phyloP scores from a whole-genome alignment of 2,329 filamentous ascomycete species.

The Beauveria varroae region DNA sequence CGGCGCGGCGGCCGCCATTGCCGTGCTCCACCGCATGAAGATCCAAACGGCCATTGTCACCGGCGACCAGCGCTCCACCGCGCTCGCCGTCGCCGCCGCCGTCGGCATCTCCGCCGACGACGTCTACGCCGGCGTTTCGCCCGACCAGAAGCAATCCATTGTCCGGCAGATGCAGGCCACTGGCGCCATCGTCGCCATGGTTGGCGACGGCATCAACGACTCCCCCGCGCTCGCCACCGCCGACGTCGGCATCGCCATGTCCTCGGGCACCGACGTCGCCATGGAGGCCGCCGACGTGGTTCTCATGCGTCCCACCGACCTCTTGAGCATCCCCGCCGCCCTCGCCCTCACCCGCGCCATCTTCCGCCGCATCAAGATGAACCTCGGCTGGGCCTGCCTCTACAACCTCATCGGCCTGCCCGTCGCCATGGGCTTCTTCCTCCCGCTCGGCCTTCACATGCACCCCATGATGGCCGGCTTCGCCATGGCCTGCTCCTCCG shows the following conservation, averaged over 20 bases:
- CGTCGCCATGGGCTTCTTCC: constrained; percentile 93
- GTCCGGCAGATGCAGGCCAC: constrained; percentile 66
- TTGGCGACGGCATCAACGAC: constrained; percentile 97
- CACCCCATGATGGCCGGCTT: constrained; percentile 93
- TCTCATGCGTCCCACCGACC: constrained; percentile 84
- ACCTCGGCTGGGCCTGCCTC: constrained; percentile 83
- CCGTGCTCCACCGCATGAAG: constrained; percentile 75
- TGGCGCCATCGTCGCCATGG: constrained; percentile 85
- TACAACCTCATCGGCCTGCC: constrained; percentile 91
- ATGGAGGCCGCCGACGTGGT: constrained; percentile 97
- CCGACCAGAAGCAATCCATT: constrained; percentile 84
- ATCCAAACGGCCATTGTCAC: constrained; percentile 89
- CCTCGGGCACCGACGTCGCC: constrained; percentile 89
- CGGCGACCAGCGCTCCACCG: constrained; percentile 80
- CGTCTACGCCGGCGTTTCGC: constrained; percentile 81
- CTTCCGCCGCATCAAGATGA: constrained; percentile 88
- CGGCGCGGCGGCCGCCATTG: constrained; percentile 71
- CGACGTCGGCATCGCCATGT: constrained; percentile 86
- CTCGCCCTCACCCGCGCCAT: constrained; percentile 77
- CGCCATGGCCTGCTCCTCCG: constrained; percentile 86
- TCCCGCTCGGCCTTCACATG: constrained; percentile 79
- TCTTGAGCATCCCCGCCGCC: constrained; percentile 86
- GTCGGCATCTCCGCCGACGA: constrained; percentile 72
- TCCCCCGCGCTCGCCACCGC: constrained; percentile 90
- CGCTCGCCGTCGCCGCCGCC: constrained; percentile 70